Percentiles rank a stretch among this genome's conserved stretches.
These are phyloP conservation scores for Zea mays DNA, from an alignment of 176 grass and related monocot genomes.

Conservation along the genomic window Zm-B73-REFERENCE-NAM-5.0 NC_050105.1:146447501-146448000, in stretches of 20 bases:
- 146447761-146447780: neutral
- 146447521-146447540: too few species aligned
- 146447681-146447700: too few species aligned
- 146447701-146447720: too few species aligned
- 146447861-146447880: conserved; percentile 20
- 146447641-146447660: too few species aligned
- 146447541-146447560: too few species aligned
- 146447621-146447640: too few species aligned
- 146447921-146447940: neutral
- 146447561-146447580: too few species aligned
- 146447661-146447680: too few species aligned
- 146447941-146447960: neutral
- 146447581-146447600: too few species aligned
- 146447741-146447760: neutral
- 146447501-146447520: too few species aligned
- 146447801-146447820: neutral
- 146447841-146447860: neutral
- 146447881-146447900: neutral
- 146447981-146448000: conserved; percentile 3
- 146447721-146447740: neutral
- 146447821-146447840: neutral
- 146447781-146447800: too few species aligned
- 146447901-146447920: neutral
- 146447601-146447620: too few species aligned
- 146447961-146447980: neutral